Conservation (phyloP, 345 rosid genomes). For the Citrus glauca region DNA sequence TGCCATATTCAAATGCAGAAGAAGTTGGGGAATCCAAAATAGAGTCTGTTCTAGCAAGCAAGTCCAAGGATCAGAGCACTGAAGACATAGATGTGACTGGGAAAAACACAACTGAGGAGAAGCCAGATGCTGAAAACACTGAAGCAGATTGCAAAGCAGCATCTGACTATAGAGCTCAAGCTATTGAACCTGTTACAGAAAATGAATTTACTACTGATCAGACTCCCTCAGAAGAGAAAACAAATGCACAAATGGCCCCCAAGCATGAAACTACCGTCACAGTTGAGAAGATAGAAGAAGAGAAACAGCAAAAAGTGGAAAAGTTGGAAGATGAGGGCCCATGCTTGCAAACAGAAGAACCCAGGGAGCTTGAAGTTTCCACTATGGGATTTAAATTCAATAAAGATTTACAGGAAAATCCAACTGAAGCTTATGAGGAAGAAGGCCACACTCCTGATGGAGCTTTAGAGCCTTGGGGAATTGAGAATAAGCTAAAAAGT, state of each 20-base stretch:
- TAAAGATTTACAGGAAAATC: slow-evolving; percentile 9
- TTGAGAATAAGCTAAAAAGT: slow-evolving; percentile 7
- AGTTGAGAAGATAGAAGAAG: slow-evolving; percentile 23
- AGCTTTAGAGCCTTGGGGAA: slow-evolving; percentile 6
- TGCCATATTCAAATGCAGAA: neutral
- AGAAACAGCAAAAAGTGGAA: slow-evolving; percentile 4
- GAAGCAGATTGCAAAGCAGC: slow-evolving; percentile 17
- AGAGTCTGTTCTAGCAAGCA: neutral
- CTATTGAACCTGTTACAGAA: slow-evolving; percentile 19
- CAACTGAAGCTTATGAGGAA: slow-evolving; percentile 7
- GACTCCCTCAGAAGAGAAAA: slow-evolving; percentile 22
- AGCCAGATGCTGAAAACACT: neutral
- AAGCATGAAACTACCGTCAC: slow-evolving; percentile 14
- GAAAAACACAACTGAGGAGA: neutral
- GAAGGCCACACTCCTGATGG: slow-evolving; percentile 4
- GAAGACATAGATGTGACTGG: slow-evolving; percentile 6
- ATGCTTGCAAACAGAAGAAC: slow-evolving; percentile 16
- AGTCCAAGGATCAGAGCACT: neutral
- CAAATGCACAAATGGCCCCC: slow-evolving; percentile 22
- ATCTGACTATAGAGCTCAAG: neutral
- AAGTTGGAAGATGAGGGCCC: slow-evolving; percentile 15
- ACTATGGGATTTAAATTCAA: neutral
- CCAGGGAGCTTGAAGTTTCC: slow-evolving; percentile 18
- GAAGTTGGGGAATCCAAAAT: slow-evolving; percentile 8
- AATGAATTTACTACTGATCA: slow-evolving; percentile 16